These are phyloP conservation scores for Colletotrichum sublineola DNA, from an alignment of 2,329 filamentous ascomycete genomes.

Conservation along the genomic window DNA sequence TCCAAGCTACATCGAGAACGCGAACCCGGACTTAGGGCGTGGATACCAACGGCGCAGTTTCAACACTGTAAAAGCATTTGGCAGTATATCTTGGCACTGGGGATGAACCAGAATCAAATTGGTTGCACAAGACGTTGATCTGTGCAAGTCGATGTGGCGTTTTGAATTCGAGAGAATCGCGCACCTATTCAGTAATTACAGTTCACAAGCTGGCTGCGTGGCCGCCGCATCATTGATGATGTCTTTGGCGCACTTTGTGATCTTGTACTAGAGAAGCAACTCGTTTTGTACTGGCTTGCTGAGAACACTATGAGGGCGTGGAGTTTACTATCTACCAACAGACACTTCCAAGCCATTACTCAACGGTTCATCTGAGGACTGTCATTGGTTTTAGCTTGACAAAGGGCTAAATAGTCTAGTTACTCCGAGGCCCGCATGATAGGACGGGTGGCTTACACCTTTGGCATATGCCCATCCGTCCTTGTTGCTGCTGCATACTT, in stretches of 20 bases:
- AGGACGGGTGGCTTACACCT: too few species aligned
- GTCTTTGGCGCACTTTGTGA: background rate
- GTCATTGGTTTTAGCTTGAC: accelerated
- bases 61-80: too few species aligned
- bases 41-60: background rate
- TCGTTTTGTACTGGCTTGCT: background rate
- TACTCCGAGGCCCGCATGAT: too few species aligned
- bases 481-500: background rate
- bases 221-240: background rate
- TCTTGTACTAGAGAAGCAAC: background rate
- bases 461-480: background rate
- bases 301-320: background rate
- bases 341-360: background rate
- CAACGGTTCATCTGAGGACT: background rate
- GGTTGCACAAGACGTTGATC: background rate
- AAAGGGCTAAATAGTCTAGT: accelerated
- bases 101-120: background rate
- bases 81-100: background rate
- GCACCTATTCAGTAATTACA: background rate
- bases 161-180: background rate
- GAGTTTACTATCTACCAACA: background rate
- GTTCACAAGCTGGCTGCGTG: background rate
- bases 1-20: background rate
- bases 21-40: background rate
- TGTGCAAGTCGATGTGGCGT: background rate